Evolutionary conservation across 192 early-diverging fungal genomes (phyloP).

Genomic region (Coemansia sp.): DNA sequence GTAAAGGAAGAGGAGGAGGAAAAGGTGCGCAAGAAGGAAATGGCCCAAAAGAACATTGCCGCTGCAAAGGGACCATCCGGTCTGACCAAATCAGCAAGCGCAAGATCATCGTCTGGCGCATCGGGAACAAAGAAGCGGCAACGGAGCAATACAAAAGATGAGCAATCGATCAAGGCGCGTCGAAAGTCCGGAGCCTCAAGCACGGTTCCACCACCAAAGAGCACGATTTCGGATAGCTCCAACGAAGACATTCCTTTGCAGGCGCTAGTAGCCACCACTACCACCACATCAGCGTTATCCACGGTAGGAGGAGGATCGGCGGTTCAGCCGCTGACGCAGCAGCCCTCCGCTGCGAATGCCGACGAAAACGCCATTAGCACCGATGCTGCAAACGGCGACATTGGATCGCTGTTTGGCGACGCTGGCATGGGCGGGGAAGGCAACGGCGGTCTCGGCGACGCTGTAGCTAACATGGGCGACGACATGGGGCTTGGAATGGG

Average conservation of each 20-base stretch:
- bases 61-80: neutral
- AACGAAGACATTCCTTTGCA: conserved; percentile 34
- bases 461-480: conserved; percentile 21
- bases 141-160: conserved; percentile 41
- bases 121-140: conserved; percentile 41
- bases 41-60: neutral
- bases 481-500: conserved; percentile 44
- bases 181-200: conserved; percentile 26
- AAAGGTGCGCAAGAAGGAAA: conserved; percentile 16
- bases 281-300: neutral
- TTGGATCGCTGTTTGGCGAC: conserved; percentile 45
- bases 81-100: conserved; percentile 4
- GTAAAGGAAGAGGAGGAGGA: conserved; percentile 35
- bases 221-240: conserved; percentile 13
- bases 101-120: conserved; percentile 1
- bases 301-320: conserved; percentile 1
- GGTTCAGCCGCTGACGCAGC: neutral
- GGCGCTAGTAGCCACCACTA: conserved; percentile 10
- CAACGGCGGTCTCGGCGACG: conserved; percentile 2
- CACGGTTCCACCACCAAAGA: conserved; percentile 13
- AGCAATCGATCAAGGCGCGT: conserved; percentile 30
- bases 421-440: conserved; percentile 10
- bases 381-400: conserved; percentile 11
- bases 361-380: conserved; percentile 2
- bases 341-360: neutral